Percentiles rank a stretch among this genome's conserved stretches.
Evolutionary conservation across 2,329 filamentous ascomycete genomes (phyloP).

Genomic region (Penicillium sp.): DNA sequence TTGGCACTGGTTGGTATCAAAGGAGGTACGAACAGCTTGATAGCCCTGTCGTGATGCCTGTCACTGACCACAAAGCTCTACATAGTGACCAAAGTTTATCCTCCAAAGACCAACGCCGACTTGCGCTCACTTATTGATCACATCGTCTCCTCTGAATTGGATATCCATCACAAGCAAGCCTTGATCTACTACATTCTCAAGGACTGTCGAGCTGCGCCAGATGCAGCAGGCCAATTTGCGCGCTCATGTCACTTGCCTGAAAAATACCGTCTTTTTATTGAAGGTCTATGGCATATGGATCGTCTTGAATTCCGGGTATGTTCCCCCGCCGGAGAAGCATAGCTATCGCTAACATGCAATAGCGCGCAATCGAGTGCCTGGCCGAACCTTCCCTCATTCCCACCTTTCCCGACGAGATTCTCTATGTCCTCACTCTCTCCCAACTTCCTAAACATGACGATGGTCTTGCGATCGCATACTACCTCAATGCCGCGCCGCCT

Average conservation of each 20-base stretch:
- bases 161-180: slow-evolving; percentile 76
- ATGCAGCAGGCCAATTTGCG: slow-evolving; percentile 61
- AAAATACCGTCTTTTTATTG: slow-evolving; percentile 78
- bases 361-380: slow-evolving; percentile 72
- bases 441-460: slow-evolving; percentile 61
- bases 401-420: slow-evolving; percentile 81
- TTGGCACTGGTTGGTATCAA: slow-evolving; percentile 68
- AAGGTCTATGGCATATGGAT: slow-evolving; percentile 80
- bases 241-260: slow-evolving; percentile 65
- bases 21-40: slow-evolving; percentile 54
- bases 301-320: slow-evolving; percentile 64
- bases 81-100: slow-evolving; percentile 65
- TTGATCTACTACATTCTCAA: slow-evolving; percentile 81
- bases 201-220: slow-evolving; percentile 62
- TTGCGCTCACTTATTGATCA: slow-evolving; percentile 69
- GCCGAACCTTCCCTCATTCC: slow-evolving; percentile 76
- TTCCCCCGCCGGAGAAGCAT: not conserved
- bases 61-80: slow-evolving; percentile 9
- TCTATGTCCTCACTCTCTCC: slow-evolving; percentile 63
- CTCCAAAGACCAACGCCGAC: slow-evolving; percentile 67
- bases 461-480: slow-evolving; percentile 72
- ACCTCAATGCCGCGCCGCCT: slow-evolving; percentile 71
- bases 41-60: slow-evolving; percentile 4
- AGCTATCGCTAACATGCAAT: slow-evolving; percentile 13
- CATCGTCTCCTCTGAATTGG: slow-evolving; percentile 64